These are phyloP conservation scores for Aegilops tauschii DNA, from an alignment of 176 grass and related monocot genomes.

Conservation along the genomic window DNA sequence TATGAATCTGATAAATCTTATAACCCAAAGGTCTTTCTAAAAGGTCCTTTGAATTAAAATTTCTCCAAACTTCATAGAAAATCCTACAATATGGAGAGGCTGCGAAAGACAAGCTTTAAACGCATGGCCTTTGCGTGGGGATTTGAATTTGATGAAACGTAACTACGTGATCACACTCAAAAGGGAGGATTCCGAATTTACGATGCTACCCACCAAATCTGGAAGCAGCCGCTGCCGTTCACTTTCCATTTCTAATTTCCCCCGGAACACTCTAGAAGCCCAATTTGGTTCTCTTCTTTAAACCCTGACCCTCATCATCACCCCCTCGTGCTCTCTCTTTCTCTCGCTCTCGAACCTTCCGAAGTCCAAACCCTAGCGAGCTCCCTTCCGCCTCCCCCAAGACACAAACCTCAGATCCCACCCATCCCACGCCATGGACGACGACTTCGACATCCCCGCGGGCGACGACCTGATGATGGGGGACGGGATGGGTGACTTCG, in stretches of 20 bases:
- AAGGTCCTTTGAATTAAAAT: too few species aligned
- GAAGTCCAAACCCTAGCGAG: slow-evolving; percentile 39
- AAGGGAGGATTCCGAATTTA: not conserved
- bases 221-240: slow-evolving; percentile 18
- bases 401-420: slow-evolving; percentile 23
- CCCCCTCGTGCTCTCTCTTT: slow-evolving; percentile 4
- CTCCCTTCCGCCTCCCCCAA: not conserved
- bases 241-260: not conserved
- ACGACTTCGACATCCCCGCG: slow-evolving; percentile 74
- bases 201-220: not conserved
- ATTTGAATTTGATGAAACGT: not conserved
- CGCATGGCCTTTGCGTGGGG: too few species aligned
- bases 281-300: slow-evolving; percentile 24
- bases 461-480: slow-evolving; percentile 58
- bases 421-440: slow-evolving; percentile 55
- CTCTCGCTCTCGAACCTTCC: slow-evolving; percentile 39
- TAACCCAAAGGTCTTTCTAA: too few species aligned
- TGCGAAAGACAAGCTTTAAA: too few species aligned
- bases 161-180: not conserved
- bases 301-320: slow-evolving; percentile 26
- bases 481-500: slow-evolving; percentile 47
- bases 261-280: slow-evolving; percentile 55
- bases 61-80: too few species aligned
- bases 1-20: too few species aligned
- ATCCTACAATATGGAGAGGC: too few species aligned